A percentile compares a stretch with the other conserved stretches of the same genome.
Evolutionary conservation across 345 rosid species (phyloP).

Genomic region (Ricinus communis): DNA sequence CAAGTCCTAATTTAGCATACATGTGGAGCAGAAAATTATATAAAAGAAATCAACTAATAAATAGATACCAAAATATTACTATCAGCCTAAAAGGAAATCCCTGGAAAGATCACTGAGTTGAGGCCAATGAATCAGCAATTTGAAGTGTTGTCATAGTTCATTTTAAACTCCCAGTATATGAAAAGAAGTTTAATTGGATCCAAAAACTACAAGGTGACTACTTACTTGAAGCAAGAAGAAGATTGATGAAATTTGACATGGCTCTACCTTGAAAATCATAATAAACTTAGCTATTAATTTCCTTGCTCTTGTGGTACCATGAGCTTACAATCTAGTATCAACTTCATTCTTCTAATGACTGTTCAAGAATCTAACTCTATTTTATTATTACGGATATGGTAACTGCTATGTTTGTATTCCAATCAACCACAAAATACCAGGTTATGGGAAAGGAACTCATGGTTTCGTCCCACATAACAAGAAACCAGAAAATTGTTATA

Average conservation of each 20-base stretch:
- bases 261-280: background rate
- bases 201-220: background rate
- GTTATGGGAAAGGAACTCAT: background rate
- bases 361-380: background rate
- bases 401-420: background rate
- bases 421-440: background rate
- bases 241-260: background rate
- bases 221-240: background rate
- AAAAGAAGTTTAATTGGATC: background rate
- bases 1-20: background rate
- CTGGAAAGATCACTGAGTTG: background rate
- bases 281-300: background rate
- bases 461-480: background rate
- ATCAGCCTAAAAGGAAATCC: background rate
- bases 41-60: background rate
- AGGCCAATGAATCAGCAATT: background rate
- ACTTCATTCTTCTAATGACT: background rate
- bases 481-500: background rate
- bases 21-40: background rate
- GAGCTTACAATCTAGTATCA: background rate
- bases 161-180: background rate
- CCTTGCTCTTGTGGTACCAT: background rate
- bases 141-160: background rate
- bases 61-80: background rate
- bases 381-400: background rate